Percentiles rank a stretch among this genome's conserved stretches.
Evolutionary conservation across 2,329 filamentous ascomycete species (phyloP).

Genomic region (Monilinia fructicola): DNA sequence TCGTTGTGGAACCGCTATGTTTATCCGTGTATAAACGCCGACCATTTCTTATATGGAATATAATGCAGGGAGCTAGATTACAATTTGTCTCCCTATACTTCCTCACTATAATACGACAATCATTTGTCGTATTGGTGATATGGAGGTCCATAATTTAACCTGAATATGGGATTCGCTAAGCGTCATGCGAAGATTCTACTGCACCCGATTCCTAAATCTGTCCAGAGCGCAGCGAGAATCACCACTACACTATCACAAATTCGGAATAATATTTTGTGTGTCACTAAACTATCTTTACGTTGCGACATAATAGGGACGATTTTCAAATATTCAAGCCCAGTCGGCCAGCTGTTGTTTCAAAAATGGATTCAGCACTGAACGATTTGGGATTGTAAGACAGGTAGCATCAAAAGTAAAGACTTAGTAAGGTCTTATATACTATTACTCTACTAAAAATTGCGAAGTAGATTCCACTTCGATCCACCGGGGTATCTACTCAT

Average conservation of each 20-base stretch:
- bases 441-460: neutral
- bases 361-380: too few species aligned
- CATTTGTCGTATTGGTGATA: too few species aligned
- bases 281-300: too few species aligned
- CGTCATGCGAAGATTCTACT: too few species aligned
- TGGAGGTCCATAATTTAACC: neutral
- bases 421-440: neutral
- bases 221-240: too few species aligned
- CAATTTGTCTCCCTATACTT: neutral
- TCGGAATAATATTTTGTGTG: too few species aligned
- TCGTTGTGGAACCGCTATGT: too few species aligned
- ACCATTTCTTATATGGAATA: neutral
- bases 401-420: neutral
- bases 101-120: neutral
- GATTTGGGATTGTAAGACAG: neutral
- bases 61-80: neutral
- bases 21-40: neutral
- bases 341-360: too few species aligned
- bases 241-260: too few species aligned
- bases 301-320: neutral
- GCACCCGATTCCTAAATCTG: too few species aligned
- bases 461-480: neutral
- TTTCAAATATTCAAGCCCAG: neutral
- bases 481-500: constrained; percentile 15
- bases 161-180: neutral